A percentile compares a stretch with the other conserved stretches of the same genome.
These are phyloP conservation scores for Calvatia gigantea DNA, from an alignment of 768 basidiomycete genomes.

Conservation along the genomic window DNA sequence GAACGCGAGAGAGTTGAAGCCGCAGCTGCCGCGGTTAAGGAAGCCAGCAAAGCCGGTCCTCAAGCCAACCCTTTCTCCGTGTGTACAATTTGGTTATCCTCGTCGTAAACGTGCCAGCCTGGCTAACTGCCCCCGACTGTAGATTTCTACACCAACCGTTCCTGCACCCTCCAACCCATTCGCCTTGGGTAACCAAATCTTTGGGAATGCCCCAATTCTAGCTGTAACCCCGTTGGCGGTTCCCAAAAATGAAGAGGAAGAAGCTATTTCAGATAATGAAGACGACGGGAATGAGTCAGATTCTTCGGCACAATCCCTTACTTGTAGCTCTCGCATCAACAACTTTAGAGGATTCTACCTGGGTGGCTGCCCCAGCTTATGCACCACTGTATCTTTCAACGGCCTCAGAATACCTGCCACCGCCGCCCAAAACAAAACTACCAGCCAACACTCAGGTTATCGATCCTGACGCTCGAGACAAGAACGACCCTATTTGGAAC, in stretches of 20 bases:
- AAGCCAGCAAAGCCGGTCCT: constrained; percentile 17
- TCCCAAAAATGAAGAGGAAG: constrained; percentile 24
- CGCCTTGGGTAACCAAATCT: constrained; percentile 66
- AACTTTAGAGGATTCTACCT: constrained; percentile 57
- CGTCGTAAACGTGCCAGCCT: background rate
- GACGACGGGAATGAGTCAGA: constrained; percentile 19
- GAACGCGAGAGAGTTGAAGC: constrained; percentile 36
- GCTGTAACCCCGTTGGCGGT: background rate
- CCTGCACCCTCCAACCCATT: constrained; percentile 28
- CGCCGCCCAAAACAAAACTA: constrained; percentile 45
- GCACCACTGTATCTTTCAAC: constrained; percentile 74
- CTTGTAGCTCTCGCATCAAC: constrained; percentile 56
- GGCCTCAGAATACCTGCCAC: constrained; percentile 65
- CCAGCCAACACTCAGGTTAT: constrained; percentile 41
- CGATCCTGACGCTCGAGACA: constrained; percentile 37
- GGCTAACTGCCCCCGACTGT: constrained; percentile 4
- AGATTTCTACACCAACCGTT: constrained; percentile 17
- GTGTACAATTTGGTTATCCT: constrained; percentile 18
- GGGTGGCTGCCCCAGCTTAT: constrained; percentile 64
- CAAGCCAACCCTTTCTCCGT: constrained; percentile 72
- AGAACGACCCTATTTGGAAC: constrained; percentile 53
- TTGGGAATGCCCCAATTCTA: constrained; percentile 34
- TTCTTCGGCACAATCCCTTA: constrained; percentile 44
- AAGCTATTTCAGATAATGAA: constrained; percentile 33
- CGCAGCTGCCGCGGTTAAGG: constrained; percentile 28